Conservation (phyloP, 345 rosid species). For the Boechera divaricarpa region DNA sequence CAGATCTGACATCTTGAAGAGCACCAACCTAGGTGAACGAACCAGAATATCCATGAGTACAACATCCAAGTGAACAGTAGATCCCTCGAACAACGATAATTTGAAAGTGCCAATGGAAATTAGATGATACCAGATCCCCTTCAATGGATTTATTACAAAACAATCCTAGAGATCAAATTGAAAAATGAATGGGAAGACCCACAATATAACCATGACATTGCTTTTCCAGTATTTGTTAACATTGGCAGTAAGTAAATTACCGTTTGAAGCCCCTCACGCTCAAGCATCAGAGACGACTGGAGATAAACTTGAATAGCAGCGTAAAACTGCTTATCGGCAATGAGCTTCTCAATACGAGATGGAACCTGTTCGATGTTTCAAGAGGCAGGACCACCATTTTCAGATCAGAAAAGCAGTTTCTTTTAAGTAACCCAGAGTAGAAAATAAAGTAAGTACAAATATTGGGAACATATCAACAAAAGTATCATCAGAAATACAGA, state of each 20-base stretch:
- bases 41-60: constrained; percentile 39
- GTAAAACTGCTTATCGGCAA: constrained; percentile 84
- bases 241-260: constrained; percentile 50
- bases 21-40: constrained; percentile 80
- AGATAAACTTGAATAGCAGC: constrained; percentile 89
- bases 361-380: constrained; percentile 69
- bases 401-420: constrained; percentile 30
- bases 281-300: constrained; percentile 91
- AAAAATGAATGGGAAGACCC: constrained; percentile 30
- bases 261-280: constrained; percentile 96
- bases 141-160: constrained; percentile 18
- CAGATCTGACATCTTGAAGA: constrained; percentile 98
- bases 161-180: constrained; percentile 17
- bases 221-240: constrained; percentile 19
- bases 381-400: constrained; percentile 26
- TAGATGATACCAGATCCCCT: constrained; percentile 25
- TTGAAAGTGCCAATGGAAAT: constrained; percentile 17
- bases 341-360: constrained; percentile 85
- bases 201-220: constrained; percentile 28
- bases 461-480: constrained; percentile 22
- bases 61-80: constrained; percentile 32
- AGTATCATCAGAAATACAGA: constrained; percentile 30
- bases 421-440: constrained; percentile 7
- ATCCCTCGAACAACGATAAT: constrained; percentile 17
- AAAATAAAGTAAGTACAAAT: constrained; percentile 2